Evolutionary conservation across 2,329 filamentous ascomycete genomes (phyloP), one percentile per base, ranked within the genome.

Genomic region (Exutisphaerella laricina): DNA sequence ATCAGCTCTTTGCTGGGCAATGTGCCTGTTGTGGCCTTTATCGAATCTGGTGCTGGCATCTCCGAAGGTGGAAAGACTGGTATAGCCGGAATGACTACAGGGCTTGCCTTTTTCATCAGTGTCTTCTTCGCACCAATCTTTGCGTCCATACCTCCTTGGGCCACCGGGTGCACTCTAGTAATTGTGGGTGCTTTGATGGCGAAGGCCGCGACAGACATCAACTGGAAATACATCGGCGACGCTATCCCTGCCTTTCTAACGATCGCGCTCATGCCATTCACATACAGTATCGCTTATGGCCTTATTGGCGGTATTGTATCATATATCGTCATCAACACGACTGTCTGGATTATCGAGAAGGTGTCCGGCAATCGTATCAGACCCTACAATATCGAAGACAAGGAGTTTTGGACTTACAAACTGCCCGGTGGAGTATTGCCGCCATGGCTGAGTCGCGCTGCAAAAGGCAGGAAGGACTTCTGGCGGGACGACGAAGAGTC

Each of bases 71-170:
- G 87, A 32, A 82, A 82, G 59, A 94, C 88, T 0, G 88, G 88
- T 12, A 67, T 94, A n/a, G 92, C 87, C 0, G 80, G 86, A 34
- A 85, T 90, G 64, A 71, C 79, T 12, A 82, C 85, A 0, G 88
- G 88, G 4, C 43, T 94, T 37, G 88, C 84, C 67, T 94, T 94
- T 72, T 84, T 94, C 69, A 79, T 94, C 60, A 79, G 85, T 44
- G 77, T 94, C 48, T 94, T 94, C 73, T 94, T 94, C 61, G 87
- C 88, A 0, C 88, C 88, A 0, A 90, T 94, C 44, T 94, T 94
- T 59, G 87, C 88, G 7, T 89, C 85, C 0, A 92, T 94, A 45
- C 88, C 88, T 4, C 82, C 87, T 0, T 94, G 86, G 85, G 88
- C 88, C 2, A 94, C 88, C 0, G 88, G 88, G 35, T 88, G 84